Evolutionary conservation across 805 yeast genomes (phyloP), one percentile per base, ranked within the genome.

Genomic region (Pichia gijzeniarum): DNA sequence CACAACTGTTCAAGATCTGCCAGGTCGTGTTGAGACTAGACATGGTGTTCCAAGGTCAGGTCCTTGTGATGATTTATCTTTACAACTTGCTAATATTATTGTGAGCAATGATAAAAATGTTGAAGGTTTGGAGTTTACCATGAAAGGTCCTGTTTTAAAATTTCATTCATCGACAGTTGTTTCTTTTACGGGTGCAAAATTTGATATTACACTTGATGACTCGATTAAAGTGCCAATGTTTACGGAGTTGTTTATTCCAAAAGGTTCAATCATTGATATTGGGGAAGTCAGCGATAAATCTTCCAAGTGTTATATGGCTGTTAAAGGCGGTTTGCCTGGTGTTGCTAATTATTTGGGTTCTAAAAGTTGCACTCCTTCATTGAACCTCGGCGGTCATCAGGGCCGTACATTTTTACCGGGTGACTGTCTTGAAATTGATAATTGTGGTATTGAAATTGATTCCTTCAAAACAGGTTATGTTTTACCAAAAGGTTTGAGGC

Each of bases 1-100:
- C 59, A 74, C 79, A 31, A 72, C 78, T 1, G 72, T 74, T 31
- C 79, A 74, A 55, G 79, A 74, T 55, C 69, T 64, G 51, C 68
- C 68, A 1, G 69, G 68, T 18, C 51, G 59, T 39, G 45, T 45
- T 20, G 41, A 35, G n/a, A n/a, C 36, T 18, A 55, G 53, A 36
- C 60, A 58, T 36, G 64, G 64, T 41, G 54, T 60, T 33, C 64
- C 64, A 16, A 38, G 46, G 25, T 35, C 53, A 38, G 64, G 64
- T 18, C 64, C 64, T 4, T 51, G 52, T 27, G 64, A 60, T 45
- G 48, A 50, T 12, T 31, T 60, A n/a, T 50, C 59, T 13, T 48
- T 60, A 12, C 58, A 56, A 35, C 32, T 56, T 13, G 63, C 63
- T 7, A 60, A 60, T 38, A 47, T 58, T 17, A 49, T 57, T 31